Base-by-base conservation (phyloP, 192 early-diverging fungal species). In the Neocallimastix lanati region DNA sequence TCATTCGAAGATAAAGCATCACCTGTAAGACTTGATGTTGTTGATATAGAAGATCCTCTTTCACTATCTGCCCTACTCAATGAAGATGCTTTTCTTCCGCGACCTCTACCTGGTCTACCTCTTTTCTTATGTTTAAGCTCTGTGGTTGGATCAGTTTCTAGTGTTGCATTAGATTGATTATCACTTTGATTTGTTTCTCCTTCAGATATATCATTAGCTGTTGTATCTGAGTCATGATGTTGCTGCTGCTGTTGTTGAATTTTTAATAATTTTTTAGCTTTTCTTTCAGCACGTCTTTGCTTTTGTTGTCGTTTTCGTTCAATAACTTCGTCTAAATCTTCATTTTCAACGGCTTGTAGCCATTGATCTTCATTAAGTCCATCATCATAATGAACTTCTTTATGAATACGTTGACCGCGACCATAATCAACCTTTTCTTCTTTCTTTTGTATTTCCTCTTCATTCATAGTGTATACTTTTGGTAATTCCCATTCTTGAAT, bases 281-380 rank as follows among this genome's bases (percentile, higher is more conserved):
- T 81, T 27, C 77, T 50, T 28, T 77, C 77, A 16, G 81, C 78
- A 58, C 83, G 79, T 25, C 77, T 80, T 76, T 78, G 30, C 28
- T 78, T 76, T 16, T 85, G 85, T 81, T 82, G 82, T 29, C 82
- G 38, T 21, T 87, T 84, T 67, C 87, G 87, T 81, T 86, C 84
- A 79, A 83, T 81, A 33, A 77, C 76, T 40, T 79, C 29, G 77
- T 76, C 35, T 82, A 85, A 29, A 38, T 79, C 7, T 78, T 79
- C 86, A 80, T 78, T 82, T 36, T 77, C 84, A 80, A 79, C 90
- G 83, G 79, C 85, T 76, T 92, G 86, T n/a, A 97, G 82, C 89
- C 90, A 99, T 83, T 99, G 93, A 50, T 97, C 94, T 80, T 99
- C 96, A 2, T 93, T 94, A 81, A 98, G 86, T 11, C 92, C 95